Conservation (phyloP, 805 yeast species). For the Hanseniaspora hatyaiensis region DNA sequence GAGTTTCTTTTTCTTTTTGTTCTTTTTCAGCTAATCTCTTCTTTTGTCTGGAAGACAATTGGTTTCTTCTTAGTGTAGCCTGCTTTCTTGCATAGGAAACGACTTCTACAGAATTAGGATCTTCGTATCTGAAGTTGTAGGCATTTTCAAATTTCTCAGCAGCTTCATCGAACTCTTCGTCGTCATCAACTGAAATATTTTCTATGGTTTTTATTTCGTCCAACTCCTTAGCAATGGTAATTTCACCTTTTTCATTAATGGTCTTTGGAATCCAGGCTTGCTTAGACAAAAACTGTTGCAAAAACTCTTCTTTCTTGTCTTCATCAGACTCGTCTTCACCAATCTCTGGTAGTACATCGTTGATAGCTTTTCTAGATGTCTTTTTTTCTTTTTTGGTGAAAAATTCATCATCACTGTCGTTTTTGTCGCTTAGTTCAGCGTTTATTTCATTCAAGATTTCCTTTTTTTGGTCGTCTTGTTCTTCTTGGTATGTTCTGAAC, state of each 20-base stretch:
- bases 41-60: conserved; percentile 62
- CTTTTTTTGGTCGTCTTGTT: conserved; percentile 63
- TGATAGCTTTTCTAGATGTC: conserved; percentile 25
- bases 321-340: conserved; percentile 54
- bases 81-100: conserved; percentile 90
- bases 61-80: conserved; percentile 78
- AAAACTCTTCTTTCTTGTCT: conserved; percentile 52
- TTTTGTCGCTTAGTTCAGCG: conserved; percentile 42
- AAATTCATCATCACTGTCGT: conserved; percentile 39
- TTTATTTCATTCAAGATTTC: conserved; percentile 52
- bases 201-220: conserved; percentile 23
- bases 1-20: conserved; percentile 42
- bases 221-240: conserved; percentile 35
- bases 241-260: conserved; percentile 30
- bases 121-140: conserved; percentile 90
- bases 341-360: conserved; percentile 19
- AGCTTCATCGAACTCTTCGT: conserved; percentile 82
- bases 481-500: conserved; percentile 28
- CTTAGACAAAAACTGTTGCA: conserved; percentile 56
- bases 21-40: conserved; percentile 64
- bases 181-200: conserved; percentile 40
- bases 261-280: conserved; percentile 85
- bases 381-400: conserved; percentile 44
- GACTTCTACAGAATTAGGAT: conserved; percentile 79
- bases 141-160: conserved; percentile 86